phyloP scores from a whole-genome alignment of 2,329 filamentous ascomycete species.

The Exophiala sideris region DNA sequence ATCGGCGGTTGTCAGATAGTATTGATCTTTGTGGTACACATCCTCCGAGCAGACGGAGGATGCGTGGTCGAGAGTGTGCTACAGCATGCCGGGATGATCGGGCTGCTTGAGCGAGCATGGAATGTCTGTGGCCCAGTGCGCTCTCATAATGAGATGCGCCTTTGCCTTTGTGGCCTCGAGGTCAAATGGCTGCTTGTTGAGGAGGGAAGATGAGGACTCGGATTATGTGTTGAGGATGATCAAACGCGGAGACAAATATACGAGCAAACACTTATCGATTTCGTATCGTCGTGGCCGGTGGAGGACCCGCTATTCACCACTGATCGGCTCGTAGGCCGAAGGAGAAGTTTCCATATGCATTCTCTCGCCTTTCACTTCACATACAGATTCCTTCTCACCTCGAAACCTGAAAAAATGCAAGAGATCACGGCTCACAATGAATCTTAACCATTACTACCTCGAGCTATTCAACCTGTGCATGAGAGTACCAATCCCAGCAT shows the following conservation, averaged over 20 bases:
- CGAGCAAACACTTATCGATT: no score
- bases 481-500: no score
- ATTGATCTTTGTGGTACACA: background rate
- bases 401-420: background rate
- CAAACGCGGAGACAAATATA: no score
- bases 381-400: no score
- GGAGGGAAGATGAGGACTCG: background rate
- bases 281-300: no score
- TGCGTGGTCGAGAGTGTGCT: slow-evolving; percentile 7
- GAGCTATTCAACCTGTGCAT: no score
- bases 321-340: no score
- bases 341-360: no score
- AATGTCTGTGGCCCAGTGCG: slow-evolving; percentile 16
- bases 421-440: background rate
- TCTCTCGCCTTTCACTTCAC: no score
- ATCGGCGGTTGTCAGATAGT: background rate
- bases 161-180: background rate
- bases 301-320: no score
- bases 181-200: background rate
- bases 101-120: slow-evolving; percentile 22
- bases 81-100: slow-evolving; percentile 18
- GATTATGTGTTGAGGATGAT: background rate
- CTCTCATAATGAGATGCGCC: slow-evolving; percentile 25
- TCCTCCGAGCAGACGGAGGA: background rate
- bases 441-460: background rate